A percentile compares a stretch with the other conserved stretches of the same genome.
These are phyloP conservation scores for Magnaporthiopsis rhizophila DNA, from an alignment of 2,329 filamentous ascomycete genomes.

Conservation along the genomic window DNA sequence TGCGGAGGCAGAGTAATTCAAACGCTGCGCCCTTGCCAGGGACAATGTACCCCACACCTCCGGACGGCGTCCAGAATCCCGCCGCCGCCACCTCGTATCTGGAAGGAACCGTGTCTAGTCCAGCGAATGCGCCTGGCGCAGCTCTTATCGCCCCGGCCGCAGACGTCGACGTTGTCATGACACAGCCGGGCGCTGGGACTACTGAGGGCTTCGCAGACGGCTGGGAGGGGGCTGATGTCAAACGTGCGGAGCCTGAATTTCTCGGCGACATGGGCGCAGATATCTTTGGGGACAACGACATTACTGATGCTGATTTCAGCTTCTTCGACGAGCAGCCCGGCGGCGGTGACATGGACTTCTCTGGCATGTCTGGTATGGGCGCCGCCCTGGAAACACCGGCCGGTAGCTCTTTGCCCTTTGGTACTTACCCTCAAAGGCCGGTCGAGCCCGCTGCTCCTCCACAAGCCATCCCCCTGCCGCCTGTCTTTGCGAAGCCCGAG, in stretches of 20 bases:
- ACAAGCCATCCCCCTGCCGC: conserved; percentile 12
- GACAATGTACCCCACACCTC: conserved; percentile 64
- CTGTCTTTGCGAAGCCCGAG: conserved; percentile 51
- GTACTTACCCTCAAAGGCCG: conserved; percentile 2
- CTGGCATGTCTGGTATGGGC: neutral
- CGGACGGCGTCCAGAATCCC: conserved; percentile 52
- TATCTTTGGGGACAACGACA: conserved; percentile 61
- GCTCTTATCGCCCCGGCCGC: conserved; percentile 22
- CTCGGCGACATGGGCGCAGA: conserved; percentile 64
- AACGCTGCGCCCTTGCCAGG: conserved; percentile 30
- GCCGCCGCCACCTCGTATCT: conserved; percentile 47
- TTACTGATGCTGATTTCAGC: conserved; percentile 79
- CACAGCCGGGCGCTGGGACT: conserved; percentile 16
- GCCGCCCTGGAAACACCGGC: neutral
- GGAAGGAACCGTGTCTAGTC: conserved; percentile 48
- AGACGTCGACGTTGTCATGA: conserved; percentile 30
- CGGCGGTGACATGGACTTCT: conserved; percentile 15
- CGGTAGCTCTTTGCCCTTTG: neutral
- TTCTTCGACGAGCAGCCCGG: conserved; percentile 65
- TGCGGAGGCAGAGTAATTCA: conserved; percentile 39
- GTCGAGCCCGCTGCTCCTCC: neutral
- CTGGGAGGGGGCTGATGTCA: conserved; percentile 35
- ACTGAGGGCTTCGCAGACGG: conserved; percentile 26
- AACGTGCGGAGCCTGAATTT: conserved; percentile 43
- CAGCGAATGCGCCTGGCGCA: conserved; percentile 33